Evolutionary conservation across 169 alveolate species (phyloP), one percentile per base, ranked within the genome.

Genomic region (Cryptosporidium baileyi): DNA sequence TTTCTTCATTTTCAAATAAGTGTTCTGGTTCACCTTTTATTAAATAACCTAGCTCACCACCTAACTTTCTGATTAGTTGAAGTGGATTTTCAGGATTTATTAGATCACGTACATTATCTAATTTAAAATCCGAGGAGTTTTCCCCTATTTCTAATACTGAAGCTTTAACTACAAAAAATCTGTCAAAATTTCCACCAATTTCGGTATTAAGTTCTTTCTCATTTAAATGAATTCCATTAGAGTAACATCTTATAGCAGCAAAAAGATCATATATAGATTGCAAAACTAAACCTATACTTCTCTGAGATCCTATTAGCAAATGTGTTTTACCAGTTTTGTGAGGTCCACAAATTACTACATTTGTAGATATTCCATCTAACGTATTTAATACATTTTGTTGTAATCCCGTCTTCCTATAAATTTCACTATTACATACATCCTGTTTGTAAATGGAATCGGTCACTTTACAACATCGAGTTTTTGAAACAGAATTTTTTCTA

Each of bases 121-220:
- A 32, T 38, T 34, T 74, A 17, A 11, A 51, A 13, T 57, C 43
- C n/a, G 67, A 54, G 34, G 81, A 65, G 28, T 54, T 26, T 38
- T 74, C 85, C 13, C 85, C 57, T 17, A 74, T 74, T 59, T 74
- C 85, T 52, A 74, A 45, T 38, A 74, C 85, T 52, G 85, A 74
- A 19, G 85, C 85, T 24, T 74, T 74, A 15, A 74, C 85, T n/a
- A 74, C 85, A 74, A 74, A 74, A 38, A 74, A 61, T 57, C 67
- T 52, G 24, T 74, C 74, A 74, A 54, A 74, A 47, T 57, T 74
- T 5, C 85, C 85, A 22, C 44, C 59, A 9, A 61, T 52, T 38
- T 74, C 67, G 1, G 67, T 57, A 24, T 74, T 74, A n/a, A 36
- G 44, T 6, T 54, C 59, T 36, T 54, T 57, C 36, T 51, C 65